Base-by-base conservation (phyloP, 495 filamentous ascomycete genomes). In the Hypomontagnella submonticulosa region DNA sequence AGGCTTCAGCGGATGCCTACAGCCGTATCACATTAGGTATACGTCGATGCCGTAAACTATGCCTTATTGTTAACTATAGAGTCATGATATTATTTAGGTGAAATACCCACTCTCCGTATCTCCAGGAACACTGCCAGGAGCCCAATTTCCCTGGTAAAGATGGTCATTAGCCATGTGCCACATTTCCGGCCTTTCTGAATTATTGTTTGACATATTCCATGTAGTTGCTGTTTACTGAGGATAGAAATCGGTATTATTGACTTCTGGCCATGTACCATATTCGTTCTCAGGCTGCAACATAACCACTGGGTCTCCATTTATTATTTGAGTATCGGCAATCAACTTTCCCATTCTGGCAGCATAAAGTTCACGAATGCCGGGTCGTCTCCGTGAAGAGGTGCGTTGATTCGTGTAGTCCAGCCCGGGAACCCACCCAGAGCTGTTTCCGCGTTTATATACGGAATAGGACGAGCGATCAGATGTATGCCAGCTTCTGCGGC, bases 121-220 rank as follows among this genome's bases (percentile, higher is more conserved):
- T 0, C 87, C 88, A 11, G 74, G 67, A 1, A 85, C 84, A 11
- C 81, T 85, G 0, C 86, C 88, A 18, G 90, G 88, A 13, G 82
- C 85, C 69, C 89, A 86, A 66, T 87, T 78, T 2, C 89, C 90
- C 10, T 75, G 67, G 9, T 65, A 51, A 55, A 71, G 77, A n/a
- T 85, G 88, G 76, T 95, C 91, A 60, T 95, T 94, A 74, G 75
- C 89, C 55, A 93, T 90, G 91, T 0, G 93, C 84, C 0, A 90
- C 80, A 34, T 93, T 84, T 0, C 90, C 88, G 13, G 87, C 87
- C 16, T 87, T 79, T 38, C 86, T 82, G 32, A 84, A 85, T 61
- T 90, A 88, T 34, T 90, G 80, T 42, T 89, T 84, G 15, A 92
- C 85, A 62, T 87, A 85, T 38, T 87, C 79, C 76, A 93, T 88